Evolutionary conservation across 1,284 basidiomycete genomes (phyloP).

Genomic region (Somion occarium): DNA sequence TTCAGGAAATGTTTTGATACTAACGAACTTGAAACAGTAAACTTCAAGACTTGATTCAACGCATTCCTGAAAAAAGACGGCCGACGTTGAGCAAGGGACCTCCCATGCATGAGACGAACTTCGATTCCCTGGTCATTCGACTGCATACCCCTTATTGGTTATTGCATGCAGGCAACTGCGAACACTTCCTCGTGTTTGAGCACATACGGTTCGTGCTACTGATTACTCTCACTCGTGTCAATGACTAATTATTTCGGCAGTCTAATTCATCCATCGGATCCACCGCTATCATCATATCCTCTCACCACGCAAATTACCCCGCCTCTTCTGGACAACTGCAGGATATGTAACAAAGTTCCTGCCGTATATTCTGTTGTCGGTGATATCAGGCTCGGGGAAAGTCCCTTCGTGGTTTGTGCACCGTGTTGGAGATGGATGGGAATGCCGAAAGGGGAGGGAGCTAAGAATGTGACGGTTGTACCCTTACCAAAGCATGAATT

Average conservation of each 20-base stretch:
- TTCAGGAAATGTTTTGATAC: neutral
- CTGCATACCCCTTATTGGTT: slow-evolving; percentile 77
- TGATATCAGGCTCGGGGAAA: slow-evolving; percentile 71
- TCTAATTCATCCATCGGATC: slow-evolving; percentile 52
- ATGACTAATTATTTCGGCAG: slow-evolving; percentile 30
- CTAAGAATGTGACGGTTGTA: slow-evolving; percentile 39
- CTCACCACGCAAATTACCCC: slow-evolving; percentile 61
- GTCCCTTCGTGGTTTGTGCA: slow-evolving; percentile 65
- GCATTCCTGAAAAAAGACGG: slow-evolving; percentile 30
- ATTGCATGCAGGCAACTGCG: slow-evolving; percentile 74
- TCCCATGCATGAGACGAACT: slow-evolving; percentile 40
- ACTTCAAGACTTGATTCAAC: slow-evolving; percentile 39
- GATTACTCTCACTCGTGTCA: slow-evolving; percentile 2
- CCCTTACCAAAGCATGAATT: slow-evolving; percentile 44
- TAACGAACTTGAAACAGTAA: slow-evolving; percentile 36
- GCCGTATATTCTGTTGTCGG: slow-evolving; percentile 61
- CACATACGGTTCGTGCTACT: slow-evolving; percentile 54
- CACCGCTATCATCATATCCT: slow-evolving; percentile 48
- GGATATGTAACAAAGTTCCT: slow-evolving; percentile 63
- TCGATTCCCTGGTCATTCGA: slow-evolving; percentile 52
- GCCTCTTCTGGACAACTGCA: slow-evolving; percentile 55
- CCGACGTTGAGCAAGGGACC: slow-evolving; percentile 37
- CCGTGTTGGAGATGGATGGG: slow-evolving; percentile 74
- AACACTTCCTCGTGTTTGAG: slow-evolving; percentile 72
- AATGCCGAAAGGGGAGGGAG: slow-evolving; percentile 34